phyloP scores from a whole-genome alignment of 2,329 filamentous ascomycete species.

The Septoria linicola region DNA sequence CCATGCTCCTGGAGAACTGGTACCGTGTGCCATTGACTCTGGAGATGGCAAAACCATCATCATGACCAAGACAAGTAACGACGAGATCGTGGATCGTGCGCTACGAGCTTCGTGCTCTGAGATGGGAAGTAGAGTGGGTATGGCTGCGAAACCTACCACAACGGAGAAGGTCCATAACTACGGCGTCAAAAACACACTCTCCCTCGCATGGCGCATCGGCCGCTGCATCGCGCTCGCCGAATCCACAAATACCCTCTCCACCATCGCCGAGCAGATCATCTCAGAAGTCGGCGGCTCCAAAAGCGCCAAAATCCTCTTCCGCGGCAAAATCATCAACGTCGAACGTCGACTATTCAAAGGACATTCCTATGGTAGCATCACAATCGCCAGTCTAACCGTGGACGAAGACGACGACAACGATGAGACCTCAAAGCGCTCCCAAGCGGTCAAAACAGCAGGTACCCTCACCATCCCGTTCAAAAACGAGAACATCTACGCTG shows the following conservation, averaged over 20 bases:
- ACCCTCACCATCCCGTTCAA: constrained; percentile 67
- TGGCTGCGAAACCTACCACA: constrained; percentile 43
- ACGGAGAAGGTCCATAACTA: constrained; percentile 40
- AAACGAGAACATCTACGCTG: constrained; percentile 69
- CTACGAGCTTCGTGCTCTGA: constrained; percentile 41
- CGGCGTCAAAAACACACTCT: constrained; percentile 44
- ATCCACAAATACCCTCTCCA: constrained; percentile 51
- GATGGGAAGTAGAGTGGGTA: constrained; percentile 46
- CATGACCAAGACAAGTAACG: constrained; percentile 45
- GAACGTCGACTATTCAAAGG: constrained; percentile 57
- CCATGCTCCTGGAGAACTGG: constrained; percentile 42
- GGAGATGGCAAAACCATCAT: constrained; percentile 48
- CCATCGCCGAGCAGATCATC: constrained; percentile 59
- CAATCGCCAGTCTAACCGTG: constrained; percentile 41
- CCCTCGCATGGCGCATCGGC: constrained; percentile 55
- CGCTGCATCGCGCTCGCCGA: constrained; percentile 57
- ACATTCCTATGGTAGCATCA: constrained; percentile 60
- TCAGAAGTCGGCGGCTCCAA: constrained; percentile 56
- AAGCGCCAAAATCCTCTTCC: constrained; percentile 59
- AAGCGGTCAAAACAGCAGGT: constrained; percentile 44
- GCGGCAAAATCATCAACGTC: constrained; percentile 63
- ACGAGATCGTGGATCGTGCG: constrained; percentile 46
- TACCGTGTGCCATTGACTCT: constrained; percentile 49
- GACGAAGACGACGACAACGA: constrained; percentile 38
- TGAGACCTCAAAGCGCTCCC: constrained; percentile 22